phyloP scores from a whole-genome alignment of 371 early-diverging fungal genomes.

The Mortierella sp. region DNA sequence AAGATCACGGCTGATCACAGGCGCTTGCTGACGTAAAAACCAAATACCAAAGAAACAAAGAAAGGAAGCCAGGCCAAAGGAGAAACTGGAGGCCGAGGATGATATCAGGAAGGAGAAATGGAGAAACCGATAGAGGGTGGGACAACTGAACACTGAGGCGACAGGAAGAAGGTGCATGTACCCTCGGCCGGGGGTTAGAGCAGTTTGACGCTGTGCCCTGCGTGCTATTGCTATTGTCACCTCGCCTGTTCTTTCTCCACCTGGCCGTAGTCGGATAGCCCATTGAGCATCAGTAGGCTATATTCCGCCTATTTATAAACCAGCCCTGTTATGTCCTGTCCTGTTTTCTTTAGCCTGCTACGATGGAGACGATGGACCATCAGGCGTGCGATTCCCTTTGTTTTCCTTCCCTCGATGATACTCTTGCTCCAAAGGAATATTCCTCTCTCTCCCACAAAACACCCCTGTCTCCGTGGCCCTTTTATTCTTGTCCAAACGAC shows the following conservation, averaged over 20 bases:
- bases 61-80: not conserved
- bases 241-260: not conserved
- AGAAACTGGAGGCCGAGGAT: slow-evolving; percentile 2
- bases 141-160: not conserved
- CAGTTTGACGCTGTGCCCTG: slow-evolving; percentile 1
- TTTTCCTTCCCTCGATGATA: not conserved
- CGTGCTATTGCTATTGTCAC: not conserved
- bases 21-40: slow-evolving; percentile 6
- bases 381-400: not conserved
- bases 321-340: not conserved
- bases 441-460: not conserved
- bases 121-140: not conserved
- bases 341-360: not conserved
- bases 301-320: slow-evolving; percentile 1
- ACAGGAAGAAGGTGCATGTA: not conserved
- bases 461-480: not conserved
- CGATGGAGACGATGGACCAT: not conserved
- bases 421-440: not conserved
- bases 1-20: not conserved
- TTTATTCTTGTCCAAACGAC: not conserved
- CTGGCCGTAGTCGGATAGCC: not conserved
- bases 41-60: not conserved
- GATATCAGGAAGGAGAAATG: not conserved
- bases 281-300: slow-evolving; percentile 1
- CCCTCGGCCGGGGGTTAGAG: not conserved